Evolutionary conservation across 495 filamentous ascomycete genomes (phyloP), one percentile per base, ranked within the genome.

Genomic region (Hyaloscypha hepaticicola): DNA sequence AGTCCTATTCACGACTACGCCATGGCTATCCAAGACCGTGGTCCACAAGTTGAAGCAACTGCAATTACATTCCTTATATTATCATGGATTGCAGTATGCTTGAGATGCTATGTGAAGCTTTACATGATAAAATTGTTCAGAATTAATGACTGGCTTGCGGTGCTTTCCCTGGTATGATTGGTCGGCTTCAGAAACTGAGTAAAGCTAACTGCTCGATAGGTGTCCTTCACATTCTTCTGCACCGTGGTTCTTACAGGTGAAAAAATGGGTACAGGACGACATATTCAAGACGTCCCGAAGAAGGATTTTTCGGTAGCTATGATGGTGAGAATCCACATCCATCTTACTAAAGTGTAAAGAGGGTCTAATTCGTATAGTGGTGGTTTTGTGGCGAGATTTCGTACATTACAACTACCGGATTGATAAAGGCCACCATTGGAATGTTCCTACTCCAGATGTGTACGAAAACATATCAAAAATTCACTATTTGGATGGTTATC

Each of bases 41-140:
- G 58, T 25, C 67, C 67, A n/a, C 34, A 66, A 26, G 63, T 58
- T 14, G 58, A 33, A 5, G 55, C 51, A 19, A 58, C 58, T 19
- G 53, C 63, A 14, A 56, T 62, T 51, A 5, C 66, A 11, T 65
- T 79, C 78, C 3, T 79, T 77, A 56, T 78, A 79, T 11, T 82
- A 79, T 8, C 73, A 80, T 38, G 81, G 78, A n/a, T 79, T 83
- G 72, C 87, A 82, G 71, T 84, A 87, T 72, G 64, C 85, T 88
- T 67, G 85, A 87, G 68, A 76, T 87, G 79, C 77, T 34, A 34
- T 34, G 5, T 5, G 5, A 34, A 34, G 31, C 5, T 34, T 34
- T 5, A 5, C 31, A 12, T 34, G 31, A 5, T 34, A 34, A 5
- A 34, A 5, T 5, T 5, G 5, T 34, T 34, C 12, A 12, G 31